phyloP scores from a whole-genome alignment of 2,329 filamentous ascomycete genomes.

The Pseudopithomyces maydicus region DNA sequence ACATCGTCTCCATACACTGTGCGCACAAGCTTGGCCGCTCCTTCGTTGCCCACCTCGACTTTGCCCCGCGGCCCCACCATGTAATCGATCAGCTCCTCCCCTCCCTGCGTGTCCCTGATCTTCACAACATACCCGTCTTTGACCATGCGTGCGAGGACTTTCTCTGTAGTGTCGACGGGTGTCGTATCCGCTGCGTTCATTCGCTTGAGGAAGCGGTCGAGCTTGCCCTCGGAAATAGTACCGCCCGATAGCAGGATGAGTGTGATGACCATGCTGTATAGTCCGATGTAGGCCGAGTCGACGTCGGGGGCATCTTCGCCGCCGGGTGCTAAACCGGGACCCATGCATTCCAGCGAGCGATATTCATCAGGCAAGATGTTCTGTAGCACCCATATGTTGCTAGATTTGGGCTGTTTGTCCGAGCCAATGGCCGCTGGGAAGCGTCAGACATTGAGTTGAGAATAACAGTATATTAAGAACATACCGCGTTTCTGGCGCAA shows the following conservation, averaged over 20 bases:
- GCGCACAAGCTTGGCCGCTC: slow-evolving; percentile 71
- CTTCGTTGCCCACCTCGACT: slow-evolving; percentile 79
- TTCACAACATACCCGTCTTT: slow-evolving; percentile 84
- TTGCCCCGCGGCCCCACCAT: slow-evolving; percentile 84
- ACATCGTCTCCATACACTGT: slow-evolving; percentile 55
- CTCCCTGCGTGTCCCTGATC: slow-evolving; percentile 69
- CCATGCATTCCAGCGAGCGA: slow-evolving; percentile 67
- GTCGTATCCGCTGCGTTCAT: slow-evolving; percentile 78
- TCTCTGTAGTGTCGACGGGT: slow-evolving; percentile 74
- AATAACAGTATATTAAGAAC: slow-evolving; percentile 13
- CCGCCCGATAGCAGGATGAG: slow-evolving; percentile 76
- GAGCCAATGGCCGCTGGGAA: slow-evolving; percentile 59
- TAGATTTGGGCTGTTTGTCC: slow-evolving; percentile 55
- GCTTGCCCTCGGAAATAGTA: slow-evolving; percentile 74
- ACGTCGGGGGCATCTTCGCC: slow-evolving; percentile 51
- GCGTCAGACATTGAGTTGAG: neutral
- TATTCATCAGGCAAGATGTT: slow-evolving; percentile 73
- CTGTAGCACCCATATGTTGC: slow-evolving; percentile 77
- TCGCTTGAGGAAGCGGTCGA: slow-evolving; percentile 75
- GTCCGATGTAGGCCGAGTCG: slow-evolving; percentile 79
- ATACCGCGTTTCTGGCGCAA: slow-evolving; percentile 77
- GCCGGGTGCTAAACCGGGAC: slow-evolving; percentile 70
- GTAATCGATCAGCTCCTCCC: slow-evolving; percentile 80
- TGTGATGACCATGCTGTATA: slow-evolving; percentile 81
- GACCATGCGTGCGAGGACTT: slow-evolving; percentile 73